Evolutionary conservation across 2,329 filamentous ascomycete species (phyloP).

Genomic region (Cladophialophora bantiana): DNA sequence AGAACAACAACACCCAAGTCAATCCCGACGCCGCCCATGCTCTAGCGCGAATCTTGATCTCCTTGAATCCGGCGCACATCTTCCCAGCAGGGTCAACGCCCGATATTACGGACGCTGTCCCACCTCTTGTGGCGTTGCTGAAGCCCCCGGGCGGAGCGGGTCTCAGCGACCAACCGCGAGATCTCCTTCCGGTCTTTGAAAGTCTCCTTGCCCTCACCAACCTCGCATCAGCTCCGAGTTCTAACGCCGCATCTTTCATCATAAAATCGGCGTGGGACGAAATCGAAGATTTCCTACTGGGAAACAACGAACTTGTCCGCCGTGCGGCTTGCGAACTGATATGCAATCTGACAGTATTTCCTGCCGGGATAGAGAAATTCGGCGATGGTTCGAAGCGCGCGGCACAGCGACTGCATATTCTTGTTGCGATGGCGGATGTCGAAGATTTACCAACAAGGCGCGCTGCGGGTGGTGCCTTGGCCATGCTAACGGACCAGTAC

Average conservation of each 20-base stretch:
- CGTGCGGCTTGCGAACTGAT: conserved; percentile 87
- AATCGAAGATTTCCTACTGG: conserved; percentile 84
- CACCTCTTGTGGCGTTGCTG: conserved; percentile 79
- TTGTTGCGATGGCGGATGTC: conserved; percentile 86
- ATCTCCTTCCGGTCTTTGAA: conserved; percentile 90
- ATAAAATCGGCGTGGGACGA: conserved; percentile 75
- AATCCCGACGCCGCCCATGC: conserved; percentile 73
- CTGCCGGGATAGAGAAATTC: conserved; percentile 55
- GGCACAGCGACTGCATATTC: conserved; percentile 76
- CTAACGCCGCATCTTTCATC: conserved; percentile 68
- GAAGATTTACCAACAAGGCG: conserved; percentile 80
- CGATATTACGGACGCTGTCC: conserved; percentile 76
- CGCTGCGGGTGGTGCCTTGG: conserved; percentile 87
- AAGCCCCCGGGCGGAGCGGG: conserved; percentile 47
- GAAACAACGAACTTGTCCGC: conserved; percentile 75
- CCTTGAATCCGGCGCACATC: conserved; percentile 80
- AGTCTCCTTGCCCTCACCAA: conserved; percentile 91
- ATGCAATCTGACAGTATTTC: conserved; percentile 75
- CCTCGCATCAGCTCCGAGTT: conserved; percentile 71
- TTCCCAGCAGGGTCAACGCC: conserved; percentile 81
- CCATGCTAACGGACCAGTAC: conserved; percentile 81
- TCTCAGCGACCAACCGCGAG: conserved; percentile 61
- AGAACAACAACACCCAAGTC: conserved; percentile 41
- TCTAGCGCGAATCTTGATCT: conserved; percentile 84
- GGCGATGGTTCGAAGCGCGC: conserved; percentile 68